phyloP scores from a whole-genome alignment of 2,329 filamentous ascomycete genomes.

The Thelonectria blattea region DNA sequence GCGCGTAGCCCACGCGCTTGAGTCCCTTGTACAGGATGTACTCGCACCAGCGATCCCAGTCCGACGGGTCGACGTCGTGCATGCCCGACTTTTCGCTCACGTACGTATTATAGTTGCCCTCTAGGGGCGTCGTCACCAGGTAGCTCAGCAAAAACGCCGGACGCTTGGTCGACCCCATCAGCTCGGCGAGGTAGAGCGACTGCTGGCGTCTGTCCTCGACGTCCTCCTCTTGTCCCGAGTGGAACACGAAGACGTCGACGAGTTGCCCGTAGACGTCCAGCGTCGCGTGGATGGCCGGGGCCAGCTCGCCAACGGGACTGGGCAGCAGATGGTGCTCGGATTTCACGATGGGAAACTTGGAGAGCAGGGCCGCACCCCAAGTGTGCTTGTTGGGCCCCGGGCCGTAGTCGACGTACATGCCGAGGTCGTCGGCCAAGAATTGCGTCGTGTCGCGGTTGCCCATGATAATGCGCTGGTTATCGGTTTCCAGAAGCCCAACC shows the following conservation, averaged over 20 bases:
- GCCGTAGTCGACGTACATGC: slow-evolving; percentile 98
- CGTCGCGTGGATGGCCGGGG: slow-evolving; percentile 96
- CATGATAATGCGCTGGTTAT: slow-evolving; percentile 98
- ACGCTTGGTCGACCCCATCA: slow-evolving; percentile 84
- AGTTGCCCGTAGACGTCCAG: slow-evolving; percentile 89
- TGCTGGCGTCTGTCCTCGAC: slow-evolving; percentile 89
- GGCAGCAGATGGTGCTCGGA: slow-evolving; percentile 95
- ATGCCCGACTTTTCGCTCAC: slow-evolving; percentile 87
- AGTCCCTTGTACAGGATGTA: slow-evolving; percentile 96
- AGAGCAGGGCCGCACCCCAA: slow-evolving; percentile 91
- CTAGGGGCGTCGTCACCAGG: slow-evolving; percentile 84
- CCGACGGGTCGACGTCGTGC: slow-evolving; percentile 89
- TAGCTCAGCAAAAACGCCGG: slow-evolving; percentile 89
- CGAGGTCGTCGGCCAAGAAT: slow-evolving; percentile 91
- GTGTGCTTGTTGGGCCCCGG: slow-evolving; percentile 99
- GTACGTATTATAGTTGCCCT: slow-evolving; percentile 97
- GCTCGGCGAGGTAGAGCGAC: slow-evolving; percentile 79
- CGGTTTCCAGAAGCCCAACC: slow-evolving; percentile 90
- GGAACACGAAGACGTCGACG: slow-evolving; percentile 96
- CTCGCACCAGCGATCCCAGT: slow-evolving; percentile 99
- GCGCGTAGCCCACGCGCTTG: slow-evolving; percentile 84
- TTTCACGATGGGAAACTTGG: slow-evolving; percentile 97
- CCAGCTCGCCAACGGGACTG: slow-evolving; percentile 91
- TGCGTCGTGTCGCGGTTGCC: slow-evolving; percentile 97
- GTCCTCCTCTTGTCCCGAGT: slow-evolving; percentile 97